Evolutionary conservation across 495 filamentous ascomycete genomes (phyloP).

Genomic region (Hyphodiscus hymeniophilus): DNA sequence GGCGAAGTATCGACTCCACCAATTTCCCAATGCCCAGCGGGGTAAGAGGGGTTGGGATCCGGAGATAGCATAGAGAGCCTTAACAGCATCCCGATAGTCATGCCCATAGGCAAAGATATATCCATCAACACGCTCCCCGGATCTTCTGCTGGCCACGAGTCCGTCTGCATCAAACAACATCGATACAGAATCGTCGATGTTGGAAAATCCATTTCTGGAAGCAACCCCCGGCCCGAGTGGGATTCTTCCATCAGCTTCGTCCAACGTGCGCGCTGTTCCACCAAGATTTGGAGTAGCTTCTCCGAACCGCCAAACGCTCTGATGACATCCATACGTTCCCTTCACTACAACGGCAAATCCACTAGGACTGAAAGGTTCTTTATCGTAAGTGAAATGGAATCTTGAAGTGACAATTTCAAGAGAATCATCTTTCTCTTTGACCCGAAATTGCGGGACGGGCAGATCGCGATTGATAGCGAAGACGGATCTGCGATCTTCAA

Average conservation of each 20-base stretch:
- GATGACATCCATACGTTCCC: slow-evolving; percentile 25
- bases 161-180: slow-evolving; percentile 48
- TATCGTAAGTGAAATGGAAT: slow-evolving; percentile 46
- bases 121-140: slow-evolving; percentile 39
- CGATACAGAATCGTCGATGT: slow-evolving; percentile 45
- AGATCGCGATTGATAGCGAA: slow-evolving; percentile 44
- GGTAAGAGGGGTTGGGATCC: slow-evolving; percentile 47
- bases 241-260: slow-evolving; percentile 40
- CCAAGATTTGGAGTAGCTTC: slow-evolving; percentile 36
- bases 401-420: slow-evolving; percentile 42
- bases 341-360: slow-evolving; percentile 35
- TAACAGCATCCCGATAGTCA: slow-evolving; percentile 45
- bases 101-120: slow-evolving; percentile 51
- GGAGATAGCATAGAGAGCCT: slow-evolving; percentile 46
- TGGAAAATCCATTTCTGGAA: slow-evolving; percentile 35
- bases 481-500: slow-evolving; percentile 51
- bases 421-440: slow-evolving; percentile 27
- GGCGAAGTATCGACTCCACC: slow-evolving; percentile 53
- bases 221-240: slow-evolving; percentile 40
- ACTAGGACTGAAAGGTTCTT: slow-evolving; percentile 35
- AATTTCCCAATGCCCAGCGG: slow-evolving; percentile 51
- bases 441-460: slow-evolving; percentile 37
- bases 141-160: slow-evolving; percentile 33
- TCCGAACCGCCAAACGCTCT: slow-evolving; percentile 39
- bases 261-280: slow-evolving; percentile 47